A percentile compares a stretch with the other conserved stretches of the same genome.
Conservation (phyloP, 257 asterid genomes). For the Marsdenia floribunda region DNA sequence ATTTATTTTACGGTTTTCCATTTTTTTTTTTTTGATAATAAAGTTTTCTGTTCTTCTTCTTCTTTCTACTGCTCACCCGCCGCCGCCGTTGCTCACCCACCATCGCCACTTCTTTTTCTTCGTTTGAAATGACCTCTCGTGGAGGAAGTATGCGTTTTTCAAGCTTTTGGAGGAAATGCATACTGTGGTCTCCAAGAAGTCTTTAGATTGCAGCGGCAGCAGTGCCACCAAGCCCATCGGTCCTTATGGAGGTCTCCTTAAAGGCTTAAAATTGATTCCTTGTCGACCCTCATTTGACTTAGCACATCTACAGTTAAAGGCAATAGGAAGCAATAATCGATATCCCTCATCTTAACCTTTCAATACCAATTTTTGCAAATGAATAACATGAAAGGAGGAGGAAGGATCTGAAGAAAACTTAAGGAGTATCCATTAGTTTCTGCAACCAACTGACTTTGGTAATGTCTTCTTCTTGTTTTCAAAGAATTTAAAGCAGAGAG, state of each 20-base stretch:
- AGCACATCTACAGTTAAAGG: neutral
- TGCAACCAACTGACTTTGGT: neutral
- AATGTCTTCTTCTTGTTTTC: neutral
- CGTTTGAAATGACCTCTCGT: too few species aligned
- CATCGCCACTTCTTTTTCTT: too few species aligned
- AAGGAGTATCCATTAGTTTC: neutral
- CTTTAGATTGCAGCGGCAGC: conserved; percentile 34
- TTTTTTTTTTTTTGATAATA: too few species aligned
- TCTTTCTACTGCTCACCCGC: too few species aligned
- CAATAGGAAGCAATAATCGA: too few species aligned
- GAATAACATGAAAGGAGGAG: neutral
- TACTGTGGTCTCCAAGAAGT: conserved; percentile 46
- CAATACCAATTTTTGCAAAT: neutral
- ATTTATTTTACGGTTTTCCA: too few species aligned
- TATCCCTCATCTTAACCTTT: too few species aligned
- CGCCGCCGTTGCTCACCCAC: too few species aligned
- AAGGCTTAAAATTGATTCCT: conserved; percentile 49
- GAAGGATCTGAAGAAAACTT: neutral
- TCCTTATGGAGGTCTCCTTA: conserved; percentile 24
- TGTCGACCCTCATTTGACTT: neutral
- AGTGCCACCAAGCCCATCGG: conserved; percentile 24
- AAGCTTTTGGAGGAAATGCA: conserved; percentile 52
- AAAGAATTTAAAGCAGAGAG: too few species aligned
- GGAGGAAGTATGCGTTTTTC: conserved; percentile 41
- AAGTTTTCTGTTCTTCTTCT: too few species aligned